phyloP scores from a whole-genome alignment of 169 alveolate genomes.

The Cryptosporidium sp. region DNA sequence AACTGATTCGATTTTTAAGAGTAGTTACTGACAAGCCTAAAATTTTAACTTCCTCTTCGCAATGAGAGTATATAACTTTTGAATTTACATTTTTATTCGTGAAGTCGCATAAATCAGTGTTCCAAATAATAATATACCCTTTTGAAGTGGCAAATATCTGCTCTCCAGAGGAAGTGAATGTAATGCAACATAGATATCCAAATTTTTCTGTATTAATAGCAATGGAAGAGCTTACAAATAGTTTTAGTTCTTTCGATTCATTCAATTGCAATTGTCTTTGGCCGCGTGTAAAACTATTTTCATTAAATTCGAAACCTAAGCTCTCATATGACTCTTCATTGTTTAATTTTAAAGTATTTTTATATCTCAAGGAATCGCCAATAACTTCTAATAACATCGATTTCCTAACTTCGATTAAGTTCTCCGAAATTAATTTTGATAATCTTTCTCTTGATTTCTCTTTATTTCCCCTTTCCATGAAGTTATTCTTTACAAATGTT shows the following conservation, averaged over 20 bases:
- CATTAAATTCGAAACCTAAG: not conserved
- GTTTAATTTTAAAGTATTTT: not conserved
- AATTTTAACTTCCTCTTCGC: slow-evolving; percentile 9
- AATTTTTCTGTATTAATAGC: not conserved
- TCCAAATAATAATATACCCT: slow-evolving; percentile 33
- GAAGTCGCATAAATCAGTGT: not conserved
- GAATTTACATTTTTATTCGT: not conserved
- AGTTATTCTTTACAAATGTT: slow-evolving; percentile 23
- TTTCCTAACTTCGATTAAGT: not conserved
- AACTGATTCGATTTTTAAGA: not conserved
- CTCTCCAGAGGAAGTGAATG: slow-evolving; percentile 32
- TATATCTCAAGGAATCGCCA: slow-evolving; percentile 10
- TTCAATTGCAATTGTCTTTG: not conserved
- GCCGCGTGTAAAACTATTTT: not conserved
- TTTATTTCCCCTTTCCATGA: slow-evolving; percentile 28
- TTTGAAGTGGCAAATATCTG: slow-evolving; percentile 40
- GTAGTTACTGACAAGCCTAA: not conserved
- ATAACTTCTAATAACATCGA: slow-evolving; percentile 36
- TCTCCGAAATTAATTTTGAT: slow-evolving; percentile 4
- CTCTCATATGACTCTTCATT: not conserved
- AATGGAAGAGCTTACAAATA: not conserved
- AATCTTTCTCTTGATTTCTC: slow-evolving; percentile 29
- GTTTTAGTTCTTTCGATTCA: not conserved
- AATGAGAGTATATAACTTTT: slow-evolving; percentile 4
- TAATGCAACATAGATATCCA: slow-evolving; percentile 23